Base-by-base conservation (phyloP, 164 flowering plant genomes). In the Chloranthus sessilifolius region DNA sequence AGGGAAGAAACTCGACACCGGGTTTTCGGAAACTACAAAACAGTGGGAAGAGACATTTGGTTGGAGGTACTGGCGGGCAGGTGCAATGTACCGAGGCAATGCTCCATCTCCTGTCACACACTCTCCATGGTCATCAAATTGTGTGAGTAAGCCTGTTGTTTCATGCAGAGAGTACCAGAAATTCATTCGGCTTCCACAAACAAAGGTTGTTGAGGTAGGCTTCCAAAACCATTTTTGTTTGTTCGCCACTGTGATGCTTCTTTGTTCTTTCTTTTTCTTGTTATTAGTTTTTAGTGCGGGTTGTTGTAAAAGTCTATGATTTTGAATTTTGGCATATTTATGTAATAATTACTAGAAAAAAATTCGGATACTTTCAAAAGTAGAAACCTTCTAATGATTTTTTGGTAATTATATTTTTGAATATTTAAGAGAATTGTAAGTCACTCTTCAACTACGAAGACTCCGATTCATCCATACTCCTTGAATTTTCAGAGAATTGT, bases 21-120 rank as follows among this genome's bases (percentile, higher is more conserved):
- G 97, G 20, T 88, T 94, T 76, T 71, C 86, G 51, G 88, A 69
- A 42, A 88, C 95, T 17, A 84, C 90, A 11, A 76, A 75, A 52
- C 85, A 78, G 41, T 94, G 87, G 82, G 99, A 88, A 69, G 77
- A 74, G 28, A 78, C 81, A 53, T 94, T 82, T 63, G 97, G 99
- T 22, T 45, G 29, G 33, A 81, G 99, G 57, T 94, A 94, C 57
- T 82, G 92, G 95, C 81, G 71, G 65, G 94, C 96, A 14, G 96
- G 99, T 50, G 96, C 85, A 22, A 88, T 92, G 99, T 66, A 92
- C 59, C 62, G 83, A 65, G 95, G 96, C 29, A 64, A 2, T 58
- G 65, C 85, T 42, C 96, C 98, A 28, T 50, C 77, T 58, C 83
- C 95, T 35, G 55, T 88, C n/a, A 68, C 82, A 53, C 43, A 10